A percentile compares a stretch with the other conserved stretches of the same genome.
Evolutionary conservation across 1,284 basidiomycete species (phyloP).

Genomic region (Psilocybe mexicana): DNA sequence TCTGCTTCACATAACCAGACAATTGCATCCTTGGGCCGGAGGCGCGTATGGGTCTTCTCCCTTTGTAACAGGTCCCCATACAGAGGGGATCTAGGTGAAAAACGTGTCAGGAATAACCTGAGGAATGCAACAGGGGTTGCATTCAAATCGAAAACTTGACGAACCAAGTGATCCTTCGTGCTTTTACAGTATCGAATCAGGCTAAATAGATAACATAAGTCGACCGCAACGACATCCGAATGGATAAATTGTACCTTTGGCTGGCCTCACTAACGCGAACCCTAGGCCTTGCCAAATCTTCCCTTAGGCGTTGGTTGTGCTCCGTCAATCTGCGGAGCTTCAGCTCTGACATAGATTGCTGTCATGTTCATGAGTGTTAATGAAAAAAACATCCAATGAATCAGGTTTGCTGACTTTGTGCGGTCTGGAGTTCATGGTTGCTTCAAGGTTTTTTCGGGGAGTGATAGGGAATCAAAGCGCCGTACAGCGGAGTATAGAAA

Average conservation of each 20-base stretch:
- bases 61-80: constrained; percentile 93
- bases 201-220: constrained; percentile 35
- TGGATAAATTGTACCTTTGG: constrained; percentile 62
- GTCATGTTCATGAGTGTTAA: constrained; percentile 17
- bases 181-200: constrained; percentile 91
- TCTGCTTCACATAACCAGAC: constrained; percentile 50
- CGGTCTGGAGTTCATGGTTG: constrained; percentile 46
- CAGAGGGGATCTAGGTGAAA: constrained; percentile 69
- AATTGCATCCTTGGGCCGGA: constrained; percentile 66
- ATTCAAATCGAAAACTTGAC: constrained; percentile 28
- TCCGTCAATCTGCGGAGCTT: constrained; percentile 92
- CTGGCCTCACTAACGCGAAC: constrained; percentile 91
- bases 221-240: constrained; percentile 6
- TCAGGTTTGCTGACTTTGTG: constrained; percentile 41
- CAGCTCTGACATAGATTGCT: constrained; percentile 95
- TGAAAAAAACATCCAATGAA: constrained; percentile 8
- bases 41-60: constrained; percentile 88
- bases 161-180: constrained; percentile 85
- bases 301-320: constrained; percentile 89
- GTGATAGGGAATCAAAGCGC: constrained; percentile 12
- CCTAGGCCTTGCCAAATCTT: constrained; percentile 87
- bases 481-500: constrained; percentile 16
- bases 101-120: constrained; percentile 15
- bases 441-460: constrained; percentile 18
- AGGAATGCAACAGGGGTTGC: constrained; percentile 16